Evolutionary conservation across 73 alveolate genomes (phyloP).

Genomic region (Durusdinium trenchii): DNA sequence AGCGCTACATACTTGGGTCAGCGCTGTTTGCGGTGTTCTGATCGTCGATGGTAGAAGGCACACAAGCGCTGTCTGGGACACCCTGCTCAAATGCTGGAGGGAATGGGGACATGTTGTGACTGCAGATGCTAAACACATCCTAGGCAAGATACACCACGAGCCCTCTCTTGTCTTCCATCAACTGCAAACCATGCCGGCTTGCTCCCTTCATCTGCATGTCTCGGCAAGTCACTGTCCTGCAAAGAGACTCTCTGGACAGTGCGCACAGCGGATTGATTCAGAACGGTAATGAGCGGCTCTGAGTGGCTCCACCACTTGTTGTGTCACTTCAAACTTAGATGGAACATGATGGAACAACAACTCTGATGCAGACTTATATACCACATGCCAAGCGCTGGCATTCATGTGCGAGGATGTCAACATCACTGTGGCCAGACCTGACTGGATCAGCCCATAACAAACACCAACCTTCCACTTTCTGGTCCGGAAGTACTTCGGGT

Average conservation of each 20-base stretch:
- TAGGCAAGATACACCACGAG: not conserved
- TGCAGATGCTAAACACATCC: not conserved
- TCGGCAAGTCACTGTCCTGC: slow-evolving; percentile 93
- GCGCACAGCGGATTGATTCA: too few species aligned
- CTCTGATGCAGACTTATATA: not conserved
- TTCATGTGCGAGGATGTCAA: too few species aligned
- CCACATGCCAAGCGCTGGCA: not conserved
- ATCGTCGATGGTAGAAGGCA: slow-evolving; percentile 82
- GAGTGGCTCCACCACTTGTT: too few species aligned
- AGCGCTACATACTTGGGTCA: too few species aligned
- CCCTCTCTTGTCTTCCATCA: not conserved
- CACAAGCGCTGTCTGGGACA: slow-evolving; percentile 90
- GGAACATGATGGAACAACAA: not conserved
- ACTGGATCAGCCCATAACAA: not conserved
- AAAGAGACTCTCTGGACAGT: too few species aligned
- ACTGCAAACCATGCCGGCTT: not conserved
- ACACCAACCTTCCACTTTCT: not conserved
- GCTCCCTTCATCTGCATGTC: slow-evolving; percentile 89
- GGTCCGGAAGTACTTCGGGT: slow-evolving; percentile 95
- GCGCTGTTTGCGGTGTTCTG: slow-evolving; percentile 87
- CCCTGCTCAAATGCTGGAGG: not conserved
- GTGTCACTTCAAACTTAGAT: too few species aligned
- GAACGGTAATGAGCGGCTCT: too few species aligned
- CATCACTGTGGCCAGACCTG: not conserved
- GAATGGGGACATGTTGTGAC: not conserved